A percentile compares a stretch with the other conserved stretches of the same genome.
Conservation (phyloP, 495 filamentous ascomycete genomes). For the Chaetomidium leptoderma region DNA sequence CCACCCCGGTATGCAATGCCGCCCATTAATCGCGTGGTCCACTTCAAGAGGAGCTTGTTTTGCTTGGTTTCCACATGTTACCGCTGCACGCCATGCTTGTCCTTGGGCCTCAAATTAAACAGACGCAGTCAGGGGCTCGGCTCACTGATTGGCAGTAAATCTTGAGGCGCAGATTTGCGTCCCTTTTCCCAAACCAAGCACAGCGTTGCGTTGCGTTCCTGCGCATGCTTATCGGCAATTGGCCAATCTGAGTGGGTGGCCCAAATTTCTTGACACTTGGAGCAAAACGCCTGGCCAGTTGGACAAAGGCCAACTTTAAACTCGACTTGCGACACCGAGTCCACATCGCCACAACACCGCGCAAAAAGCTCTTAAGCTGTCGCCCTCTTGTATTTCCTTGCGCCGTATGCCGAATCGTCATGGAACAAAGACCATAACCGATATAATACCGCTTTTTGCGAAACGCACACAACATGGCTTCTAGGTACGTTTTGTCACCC, state of each 20-base stretch:
- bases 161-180: conserved; percentile 1
- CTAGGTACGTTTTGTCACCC: conserved; percentile 19
- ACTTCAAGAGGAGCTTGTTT: not conserved
- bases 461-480: conserved; percentile 22
- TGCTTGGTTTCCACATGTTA: not conserved
- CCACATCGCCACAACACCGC: not conserved
- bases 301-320: conserved; percentile 6
- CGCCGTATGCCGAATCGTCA: not conserved
- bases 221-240: conserved; percentile 14
- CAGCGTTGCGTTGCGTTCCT: conserved; percentile 6
- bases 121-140: not conserved
- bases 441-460: not conserved
- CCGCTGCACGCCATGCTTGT: not conserved
- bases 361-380: not conserved
- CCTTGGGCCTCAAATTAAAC: not conserved
- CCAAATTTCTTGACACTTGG: conserved; percentile 25
- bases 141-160: conserved; percentile 6
- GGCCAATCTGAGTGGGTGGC: conserved; percentile 23
- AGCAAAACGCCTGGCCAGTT: conserved; percentile 11
- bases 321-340: conserved; percentile 7
- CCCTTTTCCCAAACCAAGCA: conserved; percentile 4
- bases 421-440: not conserved
- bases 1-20: conserved; percentile 2
- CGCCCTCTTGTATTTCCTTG: not conserved
- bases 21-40: not conserved